Evolutionary conservation across 2,329 filamentous ascomycete species (phyloP), one percentile per base, ranked within the genome.

Genomic region (Talaromyces marneffei): DNA sequence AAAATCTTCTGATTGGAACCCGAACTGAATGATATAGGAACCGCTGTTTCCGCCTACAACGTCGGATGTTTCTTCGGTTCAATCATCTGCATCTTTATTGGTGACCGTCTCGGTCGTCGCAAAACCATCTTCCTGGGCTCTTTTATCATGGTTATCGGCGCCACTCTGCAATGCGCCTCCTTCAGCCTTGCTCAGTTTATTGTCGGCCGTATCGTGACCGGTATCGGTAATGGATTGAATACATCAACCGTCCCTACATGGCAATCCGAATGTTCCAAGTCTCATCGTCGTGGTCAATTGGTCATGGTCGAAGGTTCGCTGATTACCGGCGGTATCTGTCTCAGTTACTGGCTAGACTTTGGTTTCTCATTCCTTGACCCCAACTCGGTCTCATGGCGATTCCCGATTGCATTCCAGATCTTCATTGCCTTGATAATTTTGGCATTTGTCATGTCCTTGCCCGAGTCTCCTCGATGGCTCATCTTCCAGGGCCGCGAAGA

Each of bases 381-480:
- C 4, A 77, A 64, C 54, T 74, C 75, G 9, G 72, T 79, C n/a
- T 71, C 79, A 20, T 85, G 82, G 82, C 76, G 83, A 53, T 82
- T 84, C 63, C 83, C 83, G 0, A 78, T 85, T 56, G 81, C 79
- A 7, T 83, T 85, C 69, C 83, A 86, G 69, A 83, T 84, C 64
- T 66, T 83, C 35, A 81, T 85, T 58, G 82, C 83, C 0, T 61
- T 81, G 2, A 73, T 84, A 37, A 82, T 85, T 27, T 73, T 82
- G 53, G 67, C 63, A 18, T 75, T 79, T 50, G 77, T 83, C 39
- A 73, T 81, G 59, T 75, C 75, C 14, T 74, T 85, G 1, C 83
- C 83, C 10, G 84, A 86, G 66, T 84, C 81, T 0, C 83, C 84
- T 9, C 78, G 84, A 57, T 85, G 83, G 81, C 75, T 86, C 6